Evolutionary conservation across 805 yeast genomes (phyloP).

Genomic region (Ascoidea asiatica): DNA sequence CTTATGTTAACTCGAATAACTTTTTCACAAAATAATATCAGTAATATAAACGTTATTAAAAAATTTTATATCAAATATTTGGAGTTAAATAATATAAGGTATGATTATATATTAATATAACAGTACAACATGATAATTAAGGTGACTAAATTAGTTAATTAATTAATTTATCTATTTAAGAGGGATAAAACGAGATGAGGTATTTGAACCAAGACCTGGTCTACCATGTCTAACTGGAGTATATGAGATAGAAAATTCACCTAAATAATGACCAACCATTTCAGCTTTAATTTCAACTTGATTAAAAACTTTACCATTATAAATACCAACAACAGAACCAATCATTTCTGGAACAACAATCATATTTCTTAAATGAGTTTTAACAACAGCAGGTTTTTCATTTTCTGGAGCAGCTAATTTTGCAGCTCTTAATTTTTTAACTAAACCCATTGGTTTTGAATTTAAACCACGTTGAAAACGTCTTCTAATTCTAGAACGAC

Average conservation of each 20-base stretch:
- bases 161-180: slow-evolving; percentile 30
- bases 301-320: slow-evolving; percentile 99
- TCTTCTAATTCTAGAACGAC: slow-evolving; percentile 99
- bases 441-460: slow-evolving; percentile 88
- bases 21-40: too few relatives aligned
- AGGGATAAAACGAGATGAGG: slow-evolving; percentile 67
- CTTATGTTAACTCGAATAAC: too few relatives aligned
- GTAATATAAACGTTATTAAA: too few relatives aligned
- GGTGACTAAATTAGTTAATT: too few relatives aligned
- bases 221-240: slow-evolving; percentile 99
- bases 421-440: slow-evolving; percentile 96
- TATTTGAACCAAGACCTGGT: slow-evolving; percentile 53
- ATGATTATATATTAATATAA: too few relatives aligned
- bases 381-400: slow-evolving; percentile 96
- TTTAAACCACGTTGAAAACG: slow-evolving; percentile 97
- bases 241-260: slow-evolving; percentile 99
- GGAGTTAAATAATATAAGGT: too few relatives aligned
- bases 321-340: slow-evolving; percentile 96
- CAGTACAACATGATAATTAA: too few relatives aligned
- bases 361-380: slow-evolving; percentile 99
- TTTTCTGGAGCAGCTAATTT: slow-evolving; percentile 79
- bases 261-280: slow-evolving; percentile 99
- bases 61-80: too few relatives aligned
- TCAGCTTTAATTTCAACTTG: slow-evolving; percentile 97
- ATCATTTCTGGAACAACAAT: slow-evolving; percentile 99